These are phyloP conservation scores for Calonectria honghensis DNA, from an alignment of 2,329 filamentous ascomycete species.

Conservation along the genomic window DNA sequence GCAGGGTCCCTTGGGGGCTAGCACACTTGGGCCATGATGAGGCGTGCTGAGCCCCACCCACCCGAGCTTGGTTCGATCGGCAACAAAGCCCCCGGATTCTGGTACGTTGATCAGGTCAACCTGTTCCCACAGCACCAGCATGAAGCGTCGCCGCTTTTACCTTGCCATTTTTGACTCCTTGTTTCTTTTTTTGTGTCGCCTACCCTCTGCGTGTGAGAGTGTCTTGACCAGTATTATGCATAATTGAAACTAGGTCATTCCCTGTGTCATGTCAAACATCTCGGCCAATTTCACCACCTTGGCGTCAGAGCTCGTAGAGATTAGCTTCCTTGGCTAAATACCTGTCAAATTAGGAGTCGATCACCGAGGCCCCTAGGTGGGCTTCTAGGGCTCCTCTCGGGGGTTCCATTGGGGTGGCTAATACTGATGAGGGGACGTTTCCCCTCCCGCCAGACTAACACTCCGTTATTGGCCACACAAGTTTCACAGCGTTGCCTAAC, in stretches of 20 bases:
- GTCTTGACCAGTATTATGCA: slow-evolving; percentile 33
- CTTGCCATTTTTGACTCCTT: neutral
- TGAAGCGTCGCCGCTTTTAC: slow-evolving; percentile 36
- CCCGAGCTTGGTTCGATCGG: slow-evolving; percentile 50
- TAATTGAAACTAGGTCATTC: slow-evolving; percentile 32
- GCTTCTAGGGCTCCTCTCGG: slow-evolving; percentile 11
- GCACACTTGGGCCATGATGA: slow-evolving; percentile 34
- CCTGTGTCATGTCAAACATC: slow-evolving; percentile 23
- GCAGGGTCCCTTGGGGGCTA: slow-evolving; percentile 32
- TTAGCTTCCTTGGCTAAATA: slow-evolving; percentile 20
- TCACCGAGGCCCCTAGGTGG: slow-evolving; percentile 17
- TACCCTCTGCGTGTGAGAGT: neutral
- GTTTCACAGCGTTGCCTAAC: slow-evolving; percentile 18
- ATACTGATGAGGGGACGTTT: slow-evolving; percentile 8
- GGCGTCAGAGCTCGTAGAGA: neutral
- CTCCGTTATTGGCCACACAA: slow-evolving; percentile 19
- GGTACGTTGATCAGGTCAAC: slow-evolving; percentile 53
- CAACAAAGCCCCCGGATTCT: slow-evolving; percentile 48
- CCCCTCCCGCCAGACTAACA: neutral
- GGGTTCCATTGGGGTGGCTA: slow-evolving; percentile 13
- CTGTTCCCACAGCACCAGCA: slow-evolving; percentile 39
- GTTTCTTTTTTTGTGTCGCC: neutral
- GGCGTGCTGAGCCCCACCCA: slow-evolving; percentile 46
- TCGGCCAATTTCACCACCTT: slow-evolving; percentile 17
- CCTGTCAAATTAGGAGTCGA: slow-evolving; percentile 23